A percentile compares a stretch with the other conserved stretches of the same genome.
Evolutionary conservation across 805 yeast species (phyloP).

Genomic region (Hagleromyces aurorensis): DNA sequence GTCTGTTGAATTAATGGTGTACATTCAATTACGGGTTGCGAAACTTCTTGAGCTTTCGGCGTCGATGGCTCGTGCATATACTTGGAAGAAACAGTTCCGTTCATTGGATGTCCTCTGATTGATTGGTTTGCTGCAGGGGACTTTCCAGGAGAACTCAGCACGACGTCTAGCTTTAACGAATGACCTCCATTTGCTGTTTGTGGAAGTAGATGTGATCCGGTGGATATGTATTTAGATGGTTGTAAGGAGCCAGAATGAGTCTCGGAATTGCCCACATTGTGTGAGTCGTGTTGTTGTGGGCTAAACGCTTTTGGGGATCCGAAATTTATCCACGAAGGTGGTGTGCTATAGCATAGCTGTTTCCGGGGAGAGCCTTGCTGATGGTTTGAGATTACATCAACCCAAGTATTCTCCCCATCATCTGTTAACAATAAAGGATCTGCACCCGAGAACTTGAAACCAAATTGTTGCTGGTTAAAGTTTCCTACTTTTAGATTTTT

Average conservation of each 20-base stretch:
- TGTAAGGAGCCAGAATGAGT: too few species aligned
- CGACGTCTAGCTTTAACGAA: too few species aligned
- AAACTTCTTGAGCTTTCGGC: conserved; percentile 11
- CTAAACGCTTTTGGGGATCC: conserved; percentile 22
- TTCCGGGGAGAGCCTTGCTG: conserved; percentile 15
- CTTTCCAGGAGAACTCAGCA: too few species aligned
- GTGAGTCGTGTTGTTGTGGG: conserved; percentile 11
- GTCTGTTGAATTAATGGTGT: conserved; percentile 30
- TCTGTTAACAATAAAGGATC: conserved; percentile 29
- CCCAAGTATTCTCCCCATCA: conserved; percentile 21
- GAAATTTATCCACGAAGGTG: conserved; percentile 26
- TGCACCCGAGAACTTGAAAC: conserved; percentile 26
- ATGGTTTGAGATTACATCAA: conserved; percentile 16
- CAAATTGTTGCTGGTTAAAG: conserved; percentile 17
- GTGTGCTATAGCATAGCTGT: conserved; percentile 20
- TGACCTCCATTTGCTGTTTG: too few species aligned
- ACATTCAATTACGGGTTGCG: conserved; percentile 19
- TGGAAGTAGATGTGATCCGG: too few species aligned
- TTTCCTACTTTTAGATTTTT: conserved; percentile 7
- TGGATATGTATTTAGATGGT: too few species aligned
- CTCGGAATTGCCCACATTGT: too few species aligned
- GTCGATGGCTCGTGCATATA: conserved; percentile 12
- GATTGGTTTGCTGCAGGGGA: too few species aligned
- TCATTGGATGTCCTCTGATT: too few species aligned
- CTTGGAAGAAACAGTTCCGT: too few species aligned